Percentiles rank a stretch among this genome's conserved stretches.
These are phyloP conservation scores for Puccinellia tenuiflora DNA, from an alignment of 176 grass and related monocot species.

Conservation along the genomic window DNA sequence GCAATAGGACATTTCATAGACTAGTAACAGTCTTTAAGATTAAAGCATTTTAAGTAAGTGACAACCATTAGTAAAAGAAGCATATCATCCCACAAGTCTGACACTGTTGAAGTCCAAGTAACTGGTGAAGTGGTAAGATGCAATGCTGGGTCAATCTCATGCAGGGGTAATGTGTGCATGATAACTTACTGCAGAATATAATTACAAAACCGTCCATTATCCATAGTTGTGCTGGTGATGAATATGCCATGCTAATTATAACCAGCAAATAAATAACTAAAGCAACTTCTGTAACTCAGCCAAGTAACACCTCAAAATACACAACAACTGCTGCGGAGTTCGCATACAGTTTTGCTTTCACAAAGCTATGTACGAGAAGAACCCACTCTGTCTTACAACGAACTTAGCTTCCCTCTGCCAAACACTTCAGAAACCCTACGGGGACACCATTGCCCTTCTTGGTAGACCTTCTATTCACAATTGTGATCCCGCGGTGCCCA, in stretches of 20 bases:
- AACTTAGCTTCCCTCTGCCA: neutral
- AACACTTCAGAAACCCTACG: neutral
- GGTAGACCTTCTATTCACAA: neutral
- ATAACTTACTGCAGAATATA: neutral
- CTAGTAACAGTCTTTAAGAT: neutral
- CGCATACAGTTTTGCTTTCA: neutral
- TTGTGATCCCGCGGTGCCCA: neutral
- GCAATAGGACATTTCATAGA: neutral
- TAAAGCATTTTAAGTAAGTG: neutral
- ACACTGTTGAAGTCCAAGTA: neutral
- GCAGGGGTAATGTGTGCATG: neutral
- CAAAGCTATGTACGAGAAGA: neutral
- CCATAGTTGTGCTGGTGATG: neutral
- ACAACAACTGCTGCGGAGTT: neutral
- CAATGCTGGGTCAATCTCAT: neutral
- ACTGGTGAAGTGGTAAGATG: neutral
- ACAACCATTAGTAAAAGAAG: conserved; percentile 8
- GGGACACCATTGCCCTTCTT: neutral
- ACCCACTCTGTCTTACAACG: neutral
- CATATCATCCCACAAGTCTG: neutral
- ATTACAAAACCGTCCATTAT: neutral
- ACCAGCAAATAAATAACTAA: neutral
- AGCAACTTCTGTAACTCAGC: neutral
- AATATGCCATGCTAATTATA: neutral
- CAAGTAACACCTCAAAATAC: neutral